Conservation (phyloP, 352 stramenopile species). For the Sclerospora graminicola region DNA sequence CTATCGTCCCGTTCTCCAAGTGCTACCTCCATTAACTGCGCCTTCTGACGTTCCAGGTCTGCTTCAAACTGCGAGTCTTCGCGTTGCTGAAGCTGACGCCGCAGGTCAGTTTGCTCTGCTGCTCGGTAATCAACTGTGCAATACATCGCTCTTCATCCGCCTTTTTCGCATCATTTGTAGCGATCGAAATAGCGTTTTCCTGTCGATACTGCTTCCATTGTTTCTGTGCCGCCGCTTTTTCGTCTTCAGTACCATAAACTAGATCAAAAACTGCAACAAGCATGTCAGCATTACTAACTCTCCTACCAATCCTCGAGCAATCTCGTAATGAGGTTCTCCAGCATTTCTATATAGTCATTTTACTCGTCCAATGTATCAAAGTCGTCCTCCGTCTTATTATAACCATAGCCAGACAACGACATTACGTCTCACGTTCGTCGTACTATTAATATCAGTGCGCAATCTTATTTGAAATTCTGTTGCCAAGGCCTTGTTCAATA, state of each 20-base stretch:
- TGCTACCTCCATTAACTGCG: constrained; percentile 80
- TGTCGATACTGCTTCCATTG: constrained; percentile 82
- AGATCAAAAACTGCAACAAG: constrained; percentile 68
- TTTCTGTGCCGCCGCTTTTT: constrained; percentile 62
- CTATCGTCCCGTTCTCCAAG: constrained; percentile 73
- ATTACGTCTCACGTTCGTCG: no score
- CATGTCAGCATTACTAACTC: neutral
- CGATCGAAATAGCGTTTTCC: constrained; percentile 75
- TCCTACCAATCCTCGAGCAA: neutral
- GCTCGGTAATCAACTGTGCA: constrained; percentile 70
- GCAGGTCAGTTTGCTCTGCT: constrained; percentile 73
- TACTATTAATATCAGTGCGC: no score
- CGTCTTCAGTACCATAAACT: constrained; percentile 62
- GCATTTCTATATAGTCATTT: constrained; percentile 78
- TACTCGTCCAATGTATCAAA: constrained; percentile 82
- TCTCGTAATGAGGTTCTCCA: constrained; percentile 74
- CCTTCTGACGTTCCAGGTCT: constrained; percentile 70
- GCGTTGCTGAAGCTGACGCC: constrained; percentile 59
- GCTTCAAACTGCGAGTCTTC: constrained; percentile 77
- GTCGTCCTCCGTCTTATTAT: constrained; percentile 85
- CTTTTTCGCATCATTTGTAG: constrained; percentile 79
- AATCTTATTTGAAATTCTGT: no score
- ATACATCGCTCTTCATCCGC: constrained; percentile 83
- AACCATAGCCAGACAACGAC: constrained; percentile 23
- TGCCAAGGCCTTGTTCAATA: no score